phyloP scores from a whole-genome alignment of 176 grass and related monocot species.

The Musa itinerans region DNA sequence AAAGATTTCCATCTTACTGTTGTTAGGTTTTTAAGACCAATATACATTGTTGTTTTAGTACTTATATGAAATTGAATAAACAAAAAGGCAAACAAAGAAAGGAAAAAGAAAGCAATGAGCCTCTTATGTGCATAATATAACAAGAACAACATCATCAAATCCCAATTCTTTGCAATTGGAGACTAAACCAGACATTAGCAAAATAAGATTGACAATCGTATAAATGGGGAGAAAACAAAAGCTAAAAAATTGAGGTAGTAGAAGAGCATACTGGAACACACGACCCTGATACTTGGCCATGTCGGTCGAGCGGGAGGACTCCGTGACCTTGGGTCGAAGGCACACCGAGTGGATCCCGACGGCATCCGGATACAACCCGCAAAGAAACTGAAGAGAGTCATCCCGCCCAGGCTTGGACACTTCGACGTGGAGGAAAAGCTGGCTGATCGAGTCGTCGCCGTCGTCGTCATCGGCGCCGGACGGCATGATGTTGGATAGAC shows the following conservation, averaged over 20 bases:
- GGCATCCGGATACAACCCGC: slow-evolving; percentile 80
- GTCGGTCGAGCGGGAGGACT: slow-evolving; percentile 12
- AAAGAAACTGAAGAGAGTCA: slow-evolving; percentile 83
- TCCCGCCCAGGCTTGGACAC: slow-evolving; percentile 47
- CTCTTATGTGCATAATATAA: too few species aligned
- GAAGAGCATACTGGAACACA: slow-evolving; percentile 66
- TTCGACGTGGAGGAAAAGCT: slow-evolving; percentile 88
- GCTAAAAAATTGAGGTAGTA: neutral
- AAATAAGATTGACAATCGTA: neutral
- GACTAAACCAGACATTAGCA: too few species aligned
- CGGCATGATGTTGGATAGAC: slow-evolving; percentile 68
- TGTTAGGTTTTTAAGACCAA: too few species aligned
- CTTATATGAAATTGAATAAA: too few species aligned
- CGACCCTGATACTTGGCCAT: slow-evolving; percentile 53
- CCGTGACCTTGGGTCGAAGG: slow-evolving; percentile 49
- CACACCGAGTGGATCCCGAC: slow-evolving; percentile 87
- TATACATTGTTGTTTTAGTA: too few species aligned
- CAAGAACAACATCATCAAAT: too few species aligned
- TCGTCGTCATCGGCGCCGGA: slow-evolving; percentile 32
- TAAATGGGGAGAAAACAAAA: neutral
- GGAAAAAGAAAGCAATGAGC: too few species aligned
- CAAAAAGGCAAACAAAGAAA: too few species aligned
- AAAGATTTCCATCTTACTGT: too few species aligned
- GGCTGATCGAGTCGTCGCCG: slow-evolving; percentile 48
- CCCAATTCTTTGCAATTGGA: too few species aligned